Percentiles rank a stretch among this genome's conserved stretches.
Evolutionary conservation across 768 basidiomycete species (phyloP).

Genomic region (Suillus decipiens): DNA sequence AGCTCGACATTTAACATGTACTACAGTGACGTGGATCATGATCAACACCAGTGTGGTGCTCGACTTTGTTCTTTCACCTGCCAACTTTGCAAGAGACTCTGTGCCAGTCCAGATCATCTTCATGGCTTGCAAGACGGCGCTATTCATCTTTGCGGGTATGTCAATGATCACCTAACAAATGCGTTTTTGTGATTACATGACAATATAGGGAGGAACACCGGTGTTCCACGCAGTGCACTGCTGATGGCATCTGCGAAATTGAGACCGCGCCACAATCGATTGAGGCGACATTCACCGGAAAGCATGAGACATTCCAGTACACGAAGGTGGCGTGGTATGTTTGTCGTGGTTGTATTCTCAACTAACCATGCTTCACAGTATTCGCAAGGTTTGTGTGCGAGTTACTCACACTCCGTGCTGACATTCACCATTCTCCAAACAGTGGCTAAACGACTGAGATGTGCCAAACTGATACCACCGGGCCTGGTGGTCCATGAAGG

Average conservation of each 20-base stretch:
- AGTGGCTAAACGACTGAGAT: constrained; percentile 55
- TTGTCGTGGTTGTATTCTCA: too few relatives aligned
- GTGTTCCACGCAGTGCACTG: constrained; percentile 45
- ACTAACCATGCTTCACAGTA: too few relatives aligned
- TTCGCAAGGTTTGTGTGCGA: constrained; percentile 52
- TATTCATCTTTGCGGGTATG: constrained; percentile 62
- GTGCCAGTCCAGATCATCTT: constrained; percentile 50
- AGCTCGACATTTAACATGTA: neutral
- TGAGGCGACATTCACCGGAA: constrained; percentile 61
- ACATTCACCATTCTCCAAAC: too few relatives aligned
- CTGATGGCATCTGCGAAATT: constrained; percentile 57
- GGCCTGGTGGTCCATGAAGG: constrained; percentile 46
- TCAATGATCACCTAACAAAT: neutral
- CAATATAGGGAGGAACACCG: constrained; percentile 49
- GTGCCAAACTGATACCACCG: constrained; percentile 48
- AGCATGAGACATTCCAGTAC: constrained; percentile 61
- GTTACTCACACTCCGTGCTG: too few relatives aligned
- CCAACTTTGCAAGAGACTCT: constrained; percentile 56
- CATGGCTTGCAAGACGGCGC: constrained; percentile 46
- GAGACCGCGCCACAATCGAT: constrained; percentile 59
- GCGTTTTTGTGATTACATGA: constrained; percentile 14
- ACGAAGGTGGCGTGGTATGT: constrained; percentile 49
- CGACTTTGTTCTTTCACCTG: constrained; percentile 55
- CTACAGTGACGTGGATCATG: constrained; percentile 46
- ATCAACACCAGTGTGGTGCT: constrained; percentile 50